Conservation (phyloP, 2,329 filamentous ascomycete genomes). For the Fusarium algeriense region DNA sequence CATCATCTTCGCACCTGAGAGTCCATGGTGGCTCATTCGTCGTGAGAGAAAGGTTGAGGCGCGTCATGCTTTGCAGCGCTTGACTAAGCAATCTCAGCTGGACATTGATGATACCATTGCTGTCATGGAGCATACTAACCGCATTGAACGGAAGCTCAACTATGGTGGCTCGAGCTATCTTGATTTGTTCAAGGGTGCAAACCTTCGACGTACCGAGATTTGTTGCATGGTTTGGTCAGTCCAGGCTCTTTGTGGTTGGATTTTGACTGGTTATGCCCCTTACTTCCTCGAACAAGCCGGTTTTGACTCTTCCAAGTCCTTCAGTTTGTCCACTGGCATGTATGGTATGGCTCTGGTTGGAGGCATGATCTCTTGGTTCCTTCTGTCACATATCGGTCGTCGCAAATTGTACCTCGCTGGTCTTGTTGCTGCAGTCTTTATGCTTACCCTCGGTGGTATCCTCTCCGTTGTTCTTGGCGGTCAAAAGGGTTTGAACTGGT, state of each 20-base stretch:
- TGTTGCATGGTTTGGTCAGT: conserved; percentile 43
- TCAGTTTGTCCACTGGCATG: conserved; percentile 55
- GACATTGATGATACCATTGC: conserved; percentile 59
- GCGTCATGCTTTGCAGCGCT: conserved; percentile 46
- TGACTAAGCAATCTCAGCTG: conserved; percentile 46
- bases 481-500: conserved; percentile 49
- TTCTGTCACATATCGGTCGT: conserved; percentile 55
- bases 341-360: conserved; percentile 56
- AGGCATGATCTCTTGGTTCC: conserved; percentile 55
- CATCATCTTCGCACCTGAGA: conserved; percentile 54
- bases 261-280: conserved; percentile 38
- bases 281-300: conserved; percentile 60
- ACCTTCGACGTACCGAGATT: conserved; percentile 47
- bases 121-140: conserved; percentile 56
- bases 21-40: conserved; percentile 56
- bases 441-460: conserved; percentile 56
- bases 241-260: conserved; percentile 42
- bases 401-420: conserved; percentile 56
- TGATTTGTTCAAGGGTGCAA: conserved; percentile 38
- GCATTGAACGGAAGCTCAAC: conserved; percentile 55
- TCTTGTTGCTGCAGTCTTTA: conserved; percentile 44
- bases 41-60: conserved; percentile 51
- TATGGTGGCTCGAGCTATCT: conserved; percentile 48
- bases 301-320: conserved; percentile 52
- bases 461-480: conserved; percentile 48